These are phyloP conservation scores for Penicillium sp. DNA, from an alignment of 2,329 filamentous ascomycete genomes.

Conservation along the genomic window DNA sequence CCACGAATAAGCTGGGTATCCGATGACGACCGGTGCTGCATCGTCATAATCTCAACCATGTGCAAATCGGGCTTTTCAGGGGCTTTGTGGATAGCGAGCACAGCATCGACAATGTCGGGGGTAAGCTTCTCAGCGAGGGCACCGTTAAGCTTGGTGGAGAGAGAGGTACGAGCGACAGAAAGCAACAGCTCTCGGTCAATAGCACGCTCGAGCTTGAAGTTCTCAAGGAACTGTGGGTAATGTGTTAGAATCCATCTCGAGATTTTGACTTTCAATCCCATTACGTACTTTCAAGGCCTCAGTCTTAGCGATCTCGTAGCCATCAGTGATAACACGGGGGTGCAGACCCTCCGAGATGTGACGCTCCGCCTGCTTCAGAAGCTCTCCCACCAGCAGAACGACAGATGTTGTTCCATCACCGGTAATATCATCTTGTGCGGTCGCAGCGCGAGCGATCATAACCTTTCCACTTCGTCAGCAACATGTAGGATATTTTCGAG, in stretches of 20 bases:
- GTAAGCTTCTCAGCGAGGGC: conserved; percentile 87
- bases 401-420: conserved; percentile 97
- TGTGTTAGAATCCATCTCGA: conserved; percentile 14
- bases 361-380: conserved; percentile 94
- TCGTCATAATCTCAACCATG: conserved; percentile 99
- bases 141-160: conserved; percentile 91
- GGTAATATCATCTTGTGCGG: conserved; percentile 96
- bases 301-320: conserved; percentile 93
- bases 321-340: conserved; percentile 93
- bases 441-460: conserved; percentile 77
- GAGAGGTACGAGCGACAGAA: conserved; percentile 87
- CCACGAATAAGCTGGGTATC: conserved; percentile 96
- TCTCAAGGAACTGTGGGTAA: conserved; percentile 72
- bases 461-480: conserved; percentile 43
- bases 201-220: conserved; percentile 83
- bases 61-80: conserved; percentile 93
- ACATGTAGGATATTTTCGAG: conserved; percentile 1
- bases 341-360: conserved; percentile 97
- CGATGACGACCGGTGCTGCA: conserved; percentile 95
- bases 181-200: conserved; percentile 92
- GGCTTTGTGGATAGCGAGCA: conserved; percentile 86
- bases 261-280: not conserved
- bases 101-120: conserved; percentile 92
- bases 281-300: conserved; percentile 76
- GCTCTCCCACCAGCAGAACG: conserved; percentile 89